These are phyloP conservation scores for Saccharomyces uvarum DNA, from an alignment of 1,139 yeast genomes.

Conservation along the genomic window DNA sequence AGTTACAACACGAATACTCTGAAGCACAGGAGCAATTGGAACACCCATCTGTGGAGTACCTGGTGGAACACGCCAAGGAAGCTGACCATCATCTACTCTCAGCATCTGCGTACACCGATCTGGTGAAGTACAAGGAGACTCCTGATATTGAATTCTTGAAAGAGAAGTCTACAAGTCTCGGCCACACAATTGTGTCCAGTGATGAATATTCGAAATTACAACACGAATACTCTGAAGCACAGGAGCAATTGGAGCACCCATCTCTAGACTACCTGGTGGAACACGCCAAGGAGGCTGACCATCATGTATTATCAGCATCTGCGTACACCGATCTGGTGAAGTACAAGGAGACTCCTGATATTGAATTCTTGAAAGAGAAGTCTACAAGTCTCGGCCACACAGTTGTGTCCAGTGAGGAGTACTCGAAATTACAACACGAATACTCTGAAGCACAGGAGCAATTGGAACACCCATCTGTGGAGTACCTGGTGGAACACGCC, in stretches of 20 bases:
- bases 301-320: too few relatives aligned
- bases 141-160: constrained; percentile 20
- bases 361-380: constrained; percentile 25
- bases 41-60: constrained; percentile 8
- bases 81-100: not conserved
- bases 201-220: constrained; percentile 12
- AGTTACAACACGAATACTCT: too few relatives aligned
- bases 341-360: constrained; percentile 15
- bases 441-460: not conserved
- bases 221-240: not conserved
- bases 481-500: constrained; percentile 10
- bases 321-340: constrained; percentile 10
- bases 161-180: constrained; percentile 25
- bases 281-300: constrained; percentile 3
- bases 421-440: constrained; percentile 6
- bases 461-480: constrained; percentile 5
- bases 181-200: constrained; percentile 9
- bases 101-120: not conserved
- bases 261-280: constrained; percentile 7
- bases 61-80: constrained; percentile 6
- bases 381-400: constrained; percentile 22
- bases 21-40: too few relatives aligned
- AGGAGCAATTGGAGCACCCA: constrained; percentile 3
- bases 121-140: constrained; percentile 19
- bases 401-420: constrained; percentile 11